Evolutionary conservation across 768 basidiomycete genomes (phyloP).

Genomic region (Lentinula aciculospora): DNA sequence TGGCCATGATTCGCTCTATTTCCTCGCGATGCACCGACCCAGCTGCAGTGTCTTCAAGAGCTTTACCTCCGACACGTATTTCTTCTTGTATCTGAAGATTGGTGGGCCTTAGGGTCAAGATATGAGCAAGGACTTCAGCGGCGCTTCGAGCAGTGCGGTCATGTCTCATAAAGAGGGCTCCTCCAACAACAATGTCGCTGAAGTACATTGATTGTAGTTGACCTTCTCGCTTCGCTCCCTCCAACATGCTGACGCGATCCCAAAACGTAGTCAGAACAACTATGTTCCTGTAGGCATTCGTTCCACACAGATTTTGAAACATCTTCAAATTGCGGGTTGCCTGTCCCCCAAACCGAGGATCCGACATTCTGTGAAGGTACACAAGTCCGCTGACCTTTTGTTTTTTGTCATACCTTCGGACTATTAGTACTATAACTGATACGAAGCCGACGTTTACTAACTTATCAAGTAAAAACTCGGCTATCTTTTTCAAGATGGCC

Average conservation of each 20-base stretch:
- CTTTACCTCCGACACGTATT: slow-evolving; percentile 12
- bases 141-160: slow-evolving; percentile 23
- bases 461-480: slow-evolving; percentile 13
- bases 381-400: slow-evolving; percentile 29
- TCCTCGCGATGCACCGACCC: slow-evolving; percentile 30
- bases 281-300: slow-evolving; percentile 36
- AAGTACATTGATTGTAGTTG: slow-evolving; percentile 35
- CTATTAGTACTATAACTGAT: slow-evolving; percentile 16
- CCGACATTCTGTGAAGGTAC: slow-evolving; percentile 35
- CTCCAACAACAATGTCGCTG: slow-evolving; percentile 33
- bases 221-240: slow-evolving; percentile 27
- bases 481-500: slow-evolving; percentile 29
- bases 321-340: slow-evolving; percentile 35
- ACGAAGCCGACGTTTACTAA: slow-evolving; percentile 26
- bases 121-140: slow-evolving; percentile 22
- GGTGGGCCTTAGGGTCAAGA: slow-evolving; percentile 14
- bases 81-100: slow-evolving; percentile 14
- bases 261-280: slow-evolving; percentile 42
- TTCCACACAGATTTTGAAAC: slow-evolving; percentile 40
- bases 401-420: slow-evolving; percentile 10
- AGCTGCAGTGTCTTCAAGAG: slow-evolving; percentile 30
- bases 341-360: slow-evolving; percentile 28
- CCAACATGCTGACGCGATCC: slow-evolving; percentile 25
- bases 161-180: slow-evolving; percentile 32
- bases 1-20: slow-evolving; percentile 24